Percentiles rank a stretch among this genome's conserved stretches.
phyloP scores from a whole-genome alignment of 2,329 filamentous ascomycete species.

The Beauveria pseudobassiana region DNA sequence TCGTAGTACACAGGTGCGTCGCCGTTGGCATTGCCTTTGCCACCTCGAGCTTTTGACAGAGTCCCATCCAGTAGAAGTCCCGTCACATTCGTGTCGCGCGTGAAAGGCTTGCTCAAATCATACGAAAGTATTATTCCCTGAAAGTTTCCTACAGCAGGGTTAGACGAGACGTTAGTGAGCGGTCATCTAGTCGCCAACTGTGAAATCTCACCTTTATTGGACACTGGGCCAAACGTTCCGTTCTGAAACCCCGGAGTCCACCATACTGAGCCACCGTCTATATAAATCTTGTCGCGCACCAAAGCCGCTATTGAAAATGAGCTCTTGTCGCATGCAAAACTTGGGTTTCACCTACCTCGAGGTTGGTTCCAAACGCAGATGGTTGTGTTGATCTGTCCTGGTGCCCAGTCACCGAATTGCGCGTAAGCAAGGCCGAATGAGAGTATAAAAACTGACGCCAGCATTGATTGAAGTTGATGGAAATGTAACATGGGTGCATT shows the following conservation, averaged over 20 bases:
- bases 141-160: constrained; percentile 36
- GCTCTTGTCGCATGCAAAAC: not conserved
- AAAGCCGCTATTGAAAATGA: constrained; percentile 38
- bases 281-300: constrained; percentile 54
- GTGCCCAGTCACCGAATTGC: constrained; percentile 41
- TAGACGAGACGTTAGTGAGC: not conserved
- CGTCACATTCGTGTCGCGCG: constrained; percentile 43
- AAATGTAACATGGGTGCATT: not conserved
- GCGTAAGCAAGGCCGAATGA: constrained; percentile 17
- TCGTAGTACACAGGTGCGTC: constrained; percentile 50
- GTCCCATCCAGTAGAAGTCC: constrained; percentile 35
- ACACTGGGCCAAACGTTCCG: constrained; percentile 26
- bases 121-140: constrained; percentile 47
- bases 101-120: constrained; percentile 51
- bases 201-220: constrained; percentile 31
- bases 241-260: constrained; percentile 45
- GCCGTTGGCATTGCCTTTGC: constrained; percentile 43
- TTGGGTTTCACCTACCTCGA: constrained; percentile 29
- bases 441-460: not conserved
- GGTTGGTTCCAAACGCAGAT: constrained; percentile 51
- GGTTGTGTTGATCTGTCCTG: constrained; percentile 45
- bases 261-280: constrained; percentile 53
- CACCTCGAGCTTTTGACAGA: constrained; percentile 39
- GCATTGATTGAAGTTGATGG: not conserved
- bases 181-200: not conserved